Base-by-base conservation (phyloP, 2,329 filamentous ascomycete species). In the Emmonsiellopsis sp. region DNA sequence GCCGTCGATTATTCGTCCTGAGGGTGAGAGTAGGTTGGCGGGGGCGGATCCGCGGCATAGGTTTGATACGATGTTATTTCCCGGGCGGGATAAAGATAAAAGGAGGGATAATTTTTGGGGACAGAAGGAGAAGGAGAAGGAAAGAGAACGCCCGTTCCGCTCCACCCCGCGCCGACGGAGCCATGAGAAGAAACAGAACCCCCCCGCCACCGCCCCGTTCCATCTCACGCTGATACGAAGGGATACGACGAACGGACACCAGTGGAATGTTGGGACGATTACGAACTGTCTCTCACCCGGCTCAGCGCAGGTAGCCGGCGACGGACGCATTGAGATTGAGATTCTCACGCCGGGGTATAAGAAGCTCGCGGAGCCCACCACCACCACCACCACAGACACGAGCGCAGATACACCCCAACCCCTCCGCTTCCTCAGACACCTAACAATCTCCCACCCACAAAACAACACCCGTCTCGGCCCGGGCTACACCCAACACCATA, bases 191-290 rank as follows among this genome's bases (percentile, higher is more conserved):
- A 15, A 11, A n/a, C n/a, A n/a, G n/a, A n/a, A n/a, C n/a, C n/a
- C n/a, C n/a, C n/a, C n/a, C 11, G 26, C 35, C 38, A 20, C 44
- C 52, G 2, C 34, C 52, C 58, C 58, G 31, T 73, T 73, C 50
- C 65, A 66, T 52, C 67, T 76, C 45, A 84, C 82, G 0, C 68
- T 91, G 11, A 89, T 90, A 61, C 83, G 87, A n/a, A 80, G 86
- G 58, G 84, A 90, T 64, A 85, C 85, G 1, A 75, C 78, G 20
- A 81, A 83, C 7, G 82, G 82, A 7, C 76, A 76, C 52, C 87
- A 90, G 66, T 89, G 86, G 85, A 90, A 90, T 63, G 78, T 90
- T 10, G 87, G 83, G 20, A 82, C 77, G 52, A 77, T 89, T 48
- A 78, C 76, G 42, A 71, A 68, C 37, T 49, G 40, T 41, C 16